Percentiles rank a stretch among this genome's conserved stretches.
Conservation (phyloP, 192 early-diverging fungal species). For the Phlyctochytrium bullatum region DNA sequence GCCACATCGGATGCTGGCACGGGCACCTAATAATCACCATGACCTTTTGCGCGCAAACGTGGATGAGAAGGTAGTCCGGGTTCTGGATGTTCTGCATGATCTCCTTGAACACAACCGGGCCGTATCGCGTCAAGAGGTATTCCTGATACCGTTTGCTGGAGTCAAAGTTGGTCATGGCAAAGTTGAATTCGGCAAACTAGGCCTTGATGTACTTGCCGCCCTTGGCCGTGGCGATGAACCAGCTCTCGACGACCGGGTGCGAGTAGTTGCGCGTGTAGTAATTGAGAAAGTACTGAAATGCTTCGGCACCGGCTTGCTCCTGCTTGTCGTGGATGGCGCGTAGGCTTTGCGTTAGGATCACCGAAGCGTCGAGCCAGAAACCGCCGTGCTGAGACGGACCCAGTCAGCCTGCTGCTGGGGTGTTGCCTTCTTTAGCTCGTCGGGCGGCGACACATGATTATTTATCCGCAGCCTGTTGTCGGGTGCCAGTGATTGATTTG, state of each 20-base stretch:
- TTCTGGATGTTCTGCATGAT: background rate
- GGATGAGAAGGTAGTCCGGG: background rate
- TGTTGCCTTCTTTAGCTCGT: no score
- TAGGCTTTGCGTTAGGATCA: background rate
- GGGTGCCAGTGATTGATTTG: no score
- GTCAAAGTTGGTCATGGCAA: background rate
- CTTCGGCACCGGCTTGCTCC: background rate
- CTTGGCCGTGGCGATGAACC: background rate
- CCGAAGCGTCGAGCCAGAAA: background rate
- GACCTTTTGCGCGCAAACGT: background rate
- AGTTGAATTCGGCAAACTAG: background rate
- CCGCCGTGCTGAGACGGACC: background rate
- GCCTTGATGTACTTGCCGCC: background rate
- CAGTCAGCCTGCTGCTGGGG: background rate
- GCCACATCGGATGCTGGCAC: no score
- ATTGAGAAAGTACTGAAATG: background rate
- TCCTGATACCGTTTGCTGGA: background rate
- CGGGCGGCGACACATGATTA: no score
- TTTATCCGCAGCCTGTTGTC: no score
- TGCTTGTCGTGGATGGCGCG: background rate
- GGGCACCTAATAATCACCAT: no score
- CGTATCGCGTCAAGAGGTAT: background rate
- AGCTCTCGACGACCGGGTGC: background rate
- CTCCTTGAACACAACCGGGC: background rate
- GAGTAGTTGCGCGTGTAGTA: background rate